Base-by-base conservation (phyloP, 495 filamentous ascomycete species). In the Rhypophila decipiens region DNA sequence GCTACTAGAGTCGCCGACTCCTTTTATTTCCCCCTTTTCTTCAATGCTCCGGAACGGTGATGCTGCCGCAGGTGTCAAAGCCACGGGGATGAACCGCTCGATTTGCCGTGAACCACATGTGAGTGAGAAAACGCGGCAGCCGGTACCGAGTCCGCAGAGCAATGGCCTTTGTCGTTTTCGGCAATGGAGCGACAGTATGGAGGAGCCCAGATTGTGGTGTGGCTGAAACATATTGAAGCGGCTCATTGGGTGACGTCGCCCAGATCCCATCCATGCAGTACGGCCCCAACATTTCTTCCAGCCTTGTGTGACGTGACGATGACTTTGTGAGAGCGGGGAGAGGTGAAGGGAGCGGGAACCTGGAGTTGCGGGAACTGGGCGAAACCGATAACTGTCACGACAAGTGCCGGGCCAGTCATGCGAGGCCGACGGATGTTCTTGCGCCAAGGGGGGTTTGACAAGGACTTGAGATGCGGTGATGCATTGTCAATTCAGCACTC, bases 141-240 rank as follows among this genome's bases (percentile, higher is more conserved):
- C 38, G 38, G 38, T 22, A 40, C 38, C 38, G 38, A 40, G 24
- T n/a, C 24, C 20, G 19, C 38, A 40, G 38, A 21, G 38, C 24
- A 5, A 11, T 9, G 12, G 41, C 5, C 17, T 24, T 29, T 9
- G 22, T n/a, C 41, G 9, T 41, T 41, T 9, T 42, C 38, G 45
- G 23, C 24, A 48, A 37, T 9, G 11, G 18, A 10, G 12, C 23
- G 23, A 7, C 19, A 18, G n/a, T n/a, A n/a, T n/a, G n/a, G n/a
- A n/a, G n/a, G n/a, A n/a, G n/a, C 17, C n/a, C 10, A 17, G 39
- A 10, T 15, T 22, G 20, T 23, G 12, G 36, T 22, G 37, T 40
- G 40, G 40, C 47, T 50, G 47, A 42, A 24, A 42, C 35, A 51
- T 38, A 29, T 51, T 49, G 11, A 12, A 27, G 49, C 49, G 43